A percentile compares a stretch with the other conserved stretches of the same genome.
phyloP scores from a whole-genome alignment of 179 eudicot species.

The Sideroxylon spinosum region DNA sequence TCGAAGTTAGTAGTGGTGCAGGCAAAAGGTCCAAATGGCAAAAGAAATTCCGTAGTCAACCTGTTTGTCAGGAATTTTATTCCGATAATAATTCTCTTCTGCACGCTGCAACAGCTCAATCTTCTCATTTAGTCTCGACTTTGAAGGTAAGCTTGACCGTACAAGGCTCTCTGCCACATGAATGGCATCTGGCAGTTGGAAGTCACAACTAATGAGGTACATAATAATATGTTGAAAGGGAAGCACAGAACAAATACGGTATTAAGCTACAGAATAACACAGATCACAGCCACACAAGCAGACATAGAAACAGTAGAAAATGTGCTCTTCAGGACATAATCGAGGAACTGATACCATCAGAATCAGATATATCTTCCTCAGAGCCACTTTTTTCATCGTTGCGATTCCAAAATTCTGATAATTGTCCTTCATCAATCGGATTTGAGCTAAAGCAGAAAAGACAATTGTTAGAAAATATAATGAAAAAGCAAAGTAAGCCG shows the following conservation, averaged over 20 bases:
- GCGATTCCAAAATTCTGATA: conserved; percentile 87
- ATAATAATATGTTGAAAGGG: conserved; percentile 2
- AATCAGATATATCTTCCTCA: conserved; percentile 87
- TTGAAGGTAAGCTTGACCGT: conserved; percentile 40
- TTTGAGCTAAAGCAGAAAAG: conserved; percentile 41
- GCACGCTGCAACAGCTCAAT: conserved; percentile 68
- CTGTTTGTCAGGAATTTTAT: conserved; percentile 47
- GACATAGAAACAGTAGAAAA: not conserved
- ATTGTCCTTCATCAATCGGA: conserved; percentile 32
- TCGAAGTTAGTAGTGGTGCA: conserved; percentile 14
- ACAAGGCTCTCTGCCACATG: conserved; percentile 29
- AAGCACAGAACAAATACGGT: not conserved
- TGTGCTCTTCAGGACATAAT: not conserved
- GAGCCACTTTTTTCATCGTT: conserved; percentile 63
- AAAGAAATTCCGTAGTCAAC: conserved; percentile 23
- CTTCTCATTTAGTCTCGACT: conserved; percentile 48
- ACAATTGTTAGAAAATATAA: too few relatives aligned
- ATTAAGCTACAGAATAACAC: not conserved
- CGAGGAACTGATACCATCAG: conserved; percentile 56
- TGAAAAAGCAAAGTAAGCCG: too few relatives aligned
- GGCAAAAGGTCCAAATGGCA: conserved; percentile 1
- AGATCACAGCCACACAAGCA: not conserved
- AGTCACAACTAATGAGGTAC: conserved; percentile 1
- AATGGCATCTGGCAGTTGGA: conserved; percentile 35
- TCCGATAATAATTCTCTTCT: conserved; percentile 74